A percentile compares a stretch with the other conserved stretches of the same genome.
Conservation (phyloP, 129 eudicot genomes). For the Kitagawia praeruptora region DNA sequence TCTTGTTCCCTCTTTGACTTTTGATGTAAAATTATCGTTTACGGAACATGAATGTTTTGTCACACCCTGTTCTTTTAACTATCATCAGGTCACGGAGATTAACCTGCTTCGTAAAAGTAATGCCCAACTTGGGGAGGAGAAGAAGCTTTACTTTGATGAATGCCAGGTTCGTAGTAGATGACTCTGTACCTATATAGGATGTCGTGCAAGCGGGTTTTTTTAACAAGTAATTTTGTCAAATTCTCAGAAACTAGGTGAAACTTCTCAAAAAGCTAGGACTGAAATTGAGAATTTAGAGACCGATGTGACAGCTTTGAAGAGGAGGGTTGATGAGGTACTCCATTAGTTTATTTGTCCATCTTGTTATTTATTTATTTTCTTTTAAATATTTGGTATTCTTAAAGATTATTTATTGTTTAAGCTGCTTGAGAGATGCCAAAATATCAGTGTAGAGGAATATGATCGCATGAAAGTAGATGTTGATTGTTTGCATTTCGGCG, state of each 20-base stretch:
- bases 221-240: background rate
- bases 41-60: background rate
- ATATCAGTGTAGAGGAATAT: no score
- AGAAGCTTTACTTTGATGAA: conserved; percentile 71
- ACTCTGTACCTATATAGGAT: background rate
- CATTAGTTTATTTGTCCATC: background rate
- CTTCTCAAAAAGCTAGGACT: conserved; percentile 27
- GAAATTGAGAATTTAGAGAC: conserved; percentile 46
- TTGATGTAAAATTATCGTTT: background rate
- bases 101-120: conserved; percentile 89
- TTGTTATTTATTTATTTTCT: background rate
- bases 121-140: conserved; percentile 85
- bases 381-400: background rate
- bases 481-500: background rate
- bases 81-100: conserved; percentile 55
- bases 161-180: conserved; percentile 37
- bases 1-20: background rate
- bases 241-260: conserved; percentile 57
- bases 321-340: conserved; percentile 39
- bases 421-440: conserved; percentile 48
- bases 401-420: no score
- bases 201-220: background rate
- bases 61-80: background rate
- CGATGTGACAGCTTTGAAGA: conserved; percentile 45
- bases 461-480: no score